These are phyloP conservation scores for Detonula confervacea DNA, from an alignment of 352 stramenopile species.

Conservation along the genomic window DNA sequence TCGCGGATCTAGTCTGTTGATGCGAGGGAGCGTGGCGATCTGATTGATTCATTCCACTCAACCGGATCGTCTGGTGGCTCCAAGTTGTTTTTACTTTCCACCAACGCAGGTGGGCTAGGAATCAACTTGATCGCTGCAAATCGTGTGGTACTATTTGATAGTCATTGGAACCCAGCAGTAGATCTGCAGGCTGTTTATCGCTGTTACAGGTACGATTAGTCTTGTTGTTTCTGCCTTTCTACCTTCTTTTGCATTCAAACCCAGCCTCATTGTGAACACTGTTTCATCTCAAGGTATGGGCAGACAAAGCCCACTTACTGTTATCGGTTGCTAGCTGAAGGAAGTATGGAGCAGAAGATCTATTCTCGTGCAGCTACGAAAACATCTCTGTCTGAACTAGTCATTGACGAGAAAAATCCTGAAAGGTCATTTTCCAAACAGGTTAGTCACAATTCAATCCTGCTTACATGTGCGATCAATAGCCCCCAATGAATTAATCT, in stretches of 20 bases:
- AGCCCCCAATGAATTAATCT: too few species aligned
- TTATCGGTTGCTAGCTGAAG: slow-evolving; percentile 82
- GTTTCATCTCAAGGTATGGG: slow-evolving; percentile 57
- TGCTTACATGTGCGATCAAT: too few species aligned
- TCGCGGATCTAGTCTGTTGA: too few species aligned
- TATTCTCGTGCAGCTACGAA: slow-evolving; percentile 78
- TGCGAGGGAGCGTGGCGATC: slow-evolving; percentile 64
- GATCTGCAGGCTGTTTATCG: slow-evolving; percentile 83
- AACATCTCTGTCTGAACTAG: slow-evolving; percentile 59
- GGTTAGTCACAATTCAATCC: too few species aligned
- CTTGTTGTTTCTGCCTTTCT: slow-evolving; percentile 3
- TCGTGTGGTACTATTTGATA: slow-evolving; percentile 66
- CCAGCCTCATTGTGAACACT: background rate
- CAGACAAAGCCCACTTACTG: slow-evolving; percentile 79
- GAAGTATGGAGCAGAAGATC: slow-evolving; percentile 84
- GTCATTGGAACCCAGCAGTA: slow-evolving; percentile 86
- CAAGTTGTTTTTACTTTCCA: slow-evolving; percentile 80
- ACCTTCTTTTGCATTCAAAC: background rate
- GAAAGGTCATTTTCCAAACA: slow-evolving; percentile 70
- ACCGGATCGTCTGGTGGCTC: slow-evolving; percentile 15
- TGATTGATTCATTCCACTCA: slow-evolving; percentile 69
- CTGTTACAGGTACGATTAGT: slow-evolving; percentile 56
- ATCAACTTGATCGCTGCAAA: slow-evolving; percentile 73
- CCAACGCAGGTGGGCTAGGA: slow-evolving; percentile 43
- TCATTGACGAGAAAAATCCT: slow-evolving; percentile 77